Percentiles rank a stretch among this genome's conserved stretches.
Conservation (phyloP, 805 yeast genomes). For the Myxozyma sirexii region DNA sequence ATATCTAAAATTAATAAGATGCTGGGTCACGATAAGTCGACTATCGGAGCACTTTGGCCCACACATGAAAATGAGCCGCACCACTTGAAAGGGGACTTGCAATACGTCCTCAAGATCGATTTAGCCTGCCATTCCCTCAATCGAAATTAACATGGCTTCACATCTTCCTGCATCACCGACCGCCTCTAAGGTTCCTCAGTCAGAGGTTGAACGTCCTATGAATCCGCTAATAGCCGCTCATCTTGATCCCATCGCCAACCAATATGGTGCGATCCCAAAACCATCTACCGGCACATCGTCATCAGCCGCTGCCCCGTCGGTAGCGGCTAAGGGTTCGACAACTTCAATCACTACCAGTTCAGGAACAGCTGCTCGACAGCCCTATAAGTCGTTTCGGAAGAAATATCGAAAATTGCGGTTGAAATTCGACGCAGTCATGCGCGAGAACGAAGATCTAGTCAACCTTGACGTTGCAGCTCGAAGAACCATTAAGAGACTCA, state of each 20-base stretch:
- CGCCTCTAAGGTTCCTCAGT: background rate
- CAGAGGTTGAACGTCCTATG: background rate
- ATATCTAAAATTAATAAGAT: no score
- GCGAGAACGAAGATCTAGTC: conserved; percentile 22
- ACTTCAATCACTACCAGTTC: background rate
- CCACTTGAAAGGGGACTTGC: no score
- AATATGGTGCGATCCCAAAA: conserved; percentile 6
- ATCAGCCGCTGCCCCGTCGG: background rate
- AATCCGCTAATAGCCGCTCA: conserved; percentile 17
- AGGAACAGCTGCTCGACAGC: conserved; percentile 12
- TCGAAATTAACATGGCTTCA: no score
- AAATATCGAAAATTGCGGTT: conserved; percentile 31
- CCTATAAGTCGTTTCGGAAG: conserved; percentile 33
- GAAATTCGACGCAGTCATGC: conserved; percentile 26
- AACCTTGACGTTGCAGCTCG: conserved; percentile 22
- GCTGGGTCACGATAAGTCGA: no score
- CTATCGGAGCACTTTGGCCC: no score
- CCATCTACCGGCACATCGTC: background rate
- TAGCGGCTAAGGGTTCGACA: background rate
- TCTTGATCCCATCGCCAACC: conserved; percentile 15
- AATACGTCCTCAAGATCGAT: no score
- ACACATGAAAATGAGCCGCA: no score
- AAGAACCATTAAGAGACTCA: conserved; percentile 22
- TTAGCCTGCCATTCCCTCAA: no score
- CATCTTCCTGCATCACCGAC: background rate